A percentile compares a stretch with the other conserved stretches of the same genome.
Evolutionary conservation across 2,329 filamentous ascomycete genomes (phyloP).

Genomic region (Aureobasidium lini): DNA sequence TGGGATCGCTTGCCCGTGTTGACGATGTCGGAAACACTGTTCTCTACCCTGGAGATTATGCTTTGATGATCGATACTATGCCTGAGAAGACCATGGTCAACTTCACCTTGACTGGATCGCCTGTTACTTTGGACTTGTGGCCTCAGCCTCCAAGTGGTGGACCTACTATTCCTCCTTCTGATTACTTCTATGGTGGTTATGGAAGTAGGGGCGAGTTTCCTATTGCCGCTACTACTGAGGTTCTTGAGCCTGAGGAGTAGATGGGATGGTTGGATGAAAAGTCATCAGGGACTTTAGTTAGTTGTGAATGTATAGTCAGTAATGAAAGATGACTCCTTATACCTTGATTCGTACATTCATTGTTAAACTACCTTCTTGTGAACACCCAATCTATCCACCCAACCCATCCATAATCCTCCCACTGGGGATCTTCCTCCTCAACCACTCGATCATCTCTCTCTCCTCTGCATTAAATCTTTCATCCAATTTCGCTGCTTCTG

Average conservation of each 20-base stretch:
- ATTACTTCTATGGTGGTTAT: constrained; percentile 28
- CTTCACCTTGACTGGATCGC: constrained; percentile 42
- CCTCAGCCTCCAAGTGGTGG: constrained; percentile 23
- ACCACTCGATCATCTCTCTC: neutral
- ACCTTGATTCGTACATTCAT: neutral
- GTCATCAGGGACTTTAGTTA: neutral
- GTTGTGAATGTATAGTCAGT: neutral
- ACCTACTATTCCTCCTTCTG: constrained; percentile 17
- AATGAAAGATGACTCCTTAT: neutral
- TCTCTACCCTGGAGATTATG: constrained; percentile 49
- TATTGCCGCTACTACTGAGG: neutral
- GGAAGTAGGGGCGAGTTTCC: constrained; percentile 12
- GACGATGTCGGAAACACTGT: constrained; percentile 45
- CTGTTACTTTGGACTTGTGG: constrained; percentile 36
- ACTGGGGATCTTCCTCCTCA: neutral
- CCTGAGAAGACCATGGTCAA: constrained; percentile 31
- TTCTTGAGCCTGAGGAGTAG: neutral
- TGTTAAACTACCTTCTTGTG: neutral
- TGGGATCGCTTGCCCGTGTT: constrained; percentile 44
- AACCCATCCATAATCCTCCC: neutral
- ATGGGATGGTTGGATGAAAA: neutral
- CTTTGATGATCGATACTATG: constrained; percentile 39
- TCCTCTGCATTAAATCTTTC: neutral
- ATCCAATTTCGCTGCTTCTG: neutral
- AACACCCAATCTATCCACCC: neutral